Evolutionary conservation across 352 stramenopile species (phyloP).

Genomic region (Thalassiosira mediterranea): DNA sequence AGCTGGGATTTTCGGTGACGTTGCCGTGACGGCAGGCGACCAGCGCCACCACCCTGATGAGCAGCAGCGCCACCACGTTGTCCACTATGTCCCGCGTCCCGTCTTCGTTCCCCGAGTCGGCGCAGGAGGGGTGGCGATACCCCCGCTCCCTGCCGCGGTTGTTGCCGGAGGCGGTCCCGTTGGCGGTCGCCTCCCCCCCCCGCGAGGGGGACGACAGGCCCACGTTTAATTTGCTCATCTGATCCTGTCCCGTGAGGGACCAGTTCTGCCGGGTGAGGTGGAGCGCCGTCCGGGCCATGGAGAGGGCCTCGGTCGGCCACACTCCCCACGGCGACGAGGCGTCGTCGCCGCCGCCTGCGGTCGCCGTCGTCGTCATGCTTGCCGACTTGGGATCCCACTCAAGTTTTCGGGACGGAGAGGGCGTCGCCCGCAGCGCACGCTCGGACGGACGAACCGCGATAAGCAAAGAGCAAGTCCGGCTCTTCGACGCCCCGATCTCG

Average conservation of each 20-base stretch:
- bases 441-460: too few relatives aligned
- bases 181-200: too few relatives aligned
- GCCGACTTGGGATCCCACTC: too few relatives aligned
- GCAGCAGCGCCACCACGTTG: conserved; percentile 24
- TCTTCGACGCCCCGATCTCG: too few relatives aligned
- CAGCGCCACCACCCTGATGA: conserved; percentile 61
- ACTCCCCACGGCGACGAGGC: too few relatives aligned
- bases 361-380: too few relatives aligned
- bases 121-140: neutral
- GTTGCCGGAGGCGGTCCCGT: neutral
- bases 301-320: conserved; percentile 1
- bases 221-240: neutral
- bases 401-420: too few relatives aligned
- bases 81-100: neutral
- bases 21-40: conserved; percentile 20
- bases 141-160: neutral
- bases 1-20: too few relatives aligned
- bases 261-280: conserved; percentile 2
- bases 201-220: neutral
- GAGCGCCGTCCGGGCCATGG: conserved; percentile 6
- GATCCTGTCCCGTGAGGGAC: neutral
- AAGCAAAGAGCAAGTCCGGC: too few relatives aligned
- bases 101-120: neutral
- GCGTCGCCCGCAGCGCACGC: too few relatives aligned
- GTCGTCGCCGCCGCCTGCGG: too few relatives aligned